Percentiles rank a stretch among this genome's conserved stretches.
Evolutionary conservation across 176 grass and related monocot species (phyloP).

Genomic region (Stipa capillata): DNA sequence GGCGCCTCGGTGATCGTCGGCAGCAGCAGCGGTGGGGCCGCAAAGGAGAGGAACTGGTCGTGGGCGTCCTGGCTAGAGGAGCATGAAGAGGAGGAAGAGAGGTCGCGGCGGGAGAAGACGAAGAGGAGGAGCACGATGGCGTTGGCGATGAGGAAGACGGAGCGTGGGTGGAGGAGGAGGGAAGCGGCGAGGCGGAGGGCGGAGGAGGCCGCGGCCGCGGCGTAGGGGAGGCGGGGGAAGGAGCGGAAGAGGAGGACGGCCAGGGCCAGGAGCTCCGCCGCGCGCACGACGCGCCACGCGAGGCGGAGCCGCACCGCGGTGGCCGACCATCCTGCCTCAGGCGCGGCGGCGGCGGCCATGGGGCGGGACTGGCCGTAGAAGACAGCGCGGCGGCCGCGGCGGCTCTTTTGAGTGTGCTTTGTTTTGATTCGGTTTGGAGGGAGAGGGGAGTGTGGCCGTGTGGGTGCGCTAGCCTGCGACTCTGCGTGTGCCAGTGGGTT

Average conservation of each 20-base stretch:
- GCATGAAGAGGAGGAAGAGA: too few relatives aligned
- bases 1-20: background rate
- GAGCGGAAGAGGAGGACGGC: slow-evolving; percentile 28
- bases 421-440: slow-evolving; percentile 5
- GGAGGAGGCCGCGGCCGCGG: slow-evolving; percentile 8
- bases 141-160: slow-evolving; percentile 37
- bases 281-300: slow-evolving; percentile 32
- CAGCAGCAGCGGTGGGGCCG: background rate
- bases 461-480: too few relatives aligned
- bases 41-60: background rate
- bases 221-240: slow-evolving; percentile 20
- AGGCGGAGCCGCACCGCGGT: slow-evolving; percentile 1
- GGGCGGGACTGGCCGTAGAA: background rate
- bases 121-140: slow-evolving; percentile 55
- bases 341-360: background rate
- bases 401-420: background rate
- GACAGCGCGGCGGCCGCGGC: background rate
- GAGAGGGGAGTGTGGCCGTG: background rate
- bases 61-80: background rate
- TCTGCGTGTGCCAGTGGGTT: slow-evolving; percentile 31
- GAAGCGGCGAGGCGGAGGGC: slow-evolving; percentile 18
- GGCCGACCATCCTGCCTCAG: background rate
- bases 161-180: slow-evolving; percentile 16
- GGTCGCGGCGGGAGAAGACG: slow-evolving; percentile 27
- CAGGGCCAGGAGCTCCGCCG: slow-evolving; percentile 31